These are phyloP conservation scores for Colletotrichum agaves DNA, from an alignment of 2,329 filamentous ascomycete genomes.

Conservation along the genomic window DNA sequence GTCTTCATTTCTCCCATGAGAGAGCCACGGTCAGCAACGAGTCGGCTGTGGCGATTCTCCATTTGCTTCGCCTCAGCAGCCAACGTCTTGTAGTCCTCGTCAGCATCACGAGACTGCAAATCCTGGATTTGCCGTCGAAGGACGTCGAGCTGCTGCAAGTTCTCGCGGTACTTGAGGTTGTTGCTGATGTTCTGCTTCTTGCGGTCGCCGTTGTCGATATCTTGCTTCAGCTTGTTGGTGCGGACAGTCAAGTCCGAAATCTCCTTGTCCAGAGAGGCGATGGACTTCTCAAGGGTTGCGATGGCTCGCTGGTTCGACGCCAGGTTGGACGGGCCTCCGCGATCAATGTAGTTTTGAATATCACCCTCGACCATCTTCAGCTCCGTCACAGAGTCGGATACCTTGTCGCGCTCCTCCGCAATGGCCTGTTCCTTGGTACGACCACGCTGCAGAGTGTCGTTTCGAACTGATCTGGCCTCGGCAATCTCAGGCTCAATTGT, in stretches of 20 bases:
- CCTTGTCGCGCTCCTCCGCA: conserved; percentile 74
- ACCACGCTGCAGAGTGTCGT: conserved; percentile 79
- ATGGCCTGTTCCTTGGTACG: conserved; percentile 78
- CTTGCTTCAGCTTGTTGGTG: conserved; percentile 81
- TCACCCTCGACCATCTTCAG: conserved; percentile 80
- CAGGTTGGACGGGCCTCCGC: conserved; percentile 79
- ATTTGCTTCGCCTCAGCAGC: conserved; percentile 74
- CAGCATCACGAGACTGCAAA: conserved; percentile 82
- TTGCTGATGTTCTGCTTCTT: conserved; percentile 89
- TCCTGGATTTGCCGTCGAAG: conserved; percentile 77
- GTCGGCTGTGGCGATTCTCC: conserved; percentile 74
- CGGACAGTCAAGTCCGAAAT: conserved; percentile 73
- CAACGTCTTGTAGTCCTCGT: conserved; percentile 82
- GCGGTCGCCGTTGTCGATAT: conserved; percentile 81
- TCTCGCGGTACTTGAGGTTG: conserved; percentile 87
- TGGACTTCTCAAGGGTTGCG: conserved; percentile 71
- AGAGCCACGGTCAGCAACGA: conserved; percentile 78
- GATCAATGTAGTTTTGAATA: conserved; percentile 82
- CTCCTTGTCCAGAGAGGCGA: conserved; percentile 74
- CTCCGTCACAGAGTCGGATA: conserved; percentile 80
- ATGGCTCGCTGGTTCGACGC: conserved; percentile 77
- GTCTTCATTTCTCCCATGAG: conserved; percentile 83
- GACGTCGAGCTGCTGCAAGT: conserved; percentile 73
- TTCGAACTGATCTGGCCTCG: conserved; percentile 79
- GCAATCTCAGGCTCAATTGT: conserved; percentile 79